Evolutionary conservation across 2,329 filamentous ascomycete species (phyloP), one percentile per base, ranked within the genome.

Genomic region (Aspergillus ibericus): DNA sequence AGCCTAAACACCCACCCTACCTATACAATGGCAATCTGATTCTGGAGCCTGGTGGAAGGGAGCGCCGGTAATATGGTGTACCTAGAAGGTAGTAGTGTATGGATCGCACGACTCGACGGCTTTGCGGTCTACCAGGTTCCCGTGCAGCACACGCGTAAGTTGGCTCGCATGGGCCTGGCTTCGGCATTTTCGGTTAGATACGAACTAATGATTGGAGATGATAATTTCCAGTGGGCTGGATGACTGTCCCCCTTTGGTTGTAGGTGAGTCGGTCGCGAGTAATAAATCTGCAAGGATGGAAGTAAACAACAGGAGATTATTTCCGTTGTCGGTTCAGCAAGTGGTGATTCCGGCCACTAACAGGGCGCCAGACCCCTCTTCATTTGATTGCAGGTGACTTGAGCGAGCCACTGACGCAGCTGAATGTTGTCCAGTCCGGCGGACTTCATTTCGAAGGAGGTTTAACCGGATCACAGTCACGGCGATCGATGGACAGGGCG

Each of bases 381-480:
- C 42, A 42, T 27, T 16, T 18, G 27, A 32, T 42, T n/a, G 51
- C 36, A 53, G 22, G 10, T 22, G 10, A 53, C 27, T 53, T 20
- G 36, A 53, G 35, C 29, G 36, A 53, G 51, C 51, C 51, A 42
- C 25, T 53, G 51, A 53, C 36, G 51, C 51, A 53, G 38, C 22
- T 44, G 6, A 25, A 53, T n/a, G 12, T 18, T 40, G 51, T 15
- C 27, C 22, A 18, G 20, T n/a, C 51, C 51, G n/a, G 36, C 38
- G 51, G 49, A 34, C 36, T 44, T 32, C 25, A 53, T 44, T 42
- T 53, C 38, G n/a, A 42, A 25, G 13, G 9, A 32, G 48, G n/a
- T 16, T 32, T 9, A 29, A 44, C 27, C 8, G 35, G 22, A 27
- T 25, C 16, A 16, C 10, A 42, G 25, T 1, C 25, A 29, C 15